A percentile compares a stretch with the other conserved stretches of the same genome.
Conservation (phyloP, 371 early-diverging fungal genomes). For the Mortierella polycephala region DNA sequence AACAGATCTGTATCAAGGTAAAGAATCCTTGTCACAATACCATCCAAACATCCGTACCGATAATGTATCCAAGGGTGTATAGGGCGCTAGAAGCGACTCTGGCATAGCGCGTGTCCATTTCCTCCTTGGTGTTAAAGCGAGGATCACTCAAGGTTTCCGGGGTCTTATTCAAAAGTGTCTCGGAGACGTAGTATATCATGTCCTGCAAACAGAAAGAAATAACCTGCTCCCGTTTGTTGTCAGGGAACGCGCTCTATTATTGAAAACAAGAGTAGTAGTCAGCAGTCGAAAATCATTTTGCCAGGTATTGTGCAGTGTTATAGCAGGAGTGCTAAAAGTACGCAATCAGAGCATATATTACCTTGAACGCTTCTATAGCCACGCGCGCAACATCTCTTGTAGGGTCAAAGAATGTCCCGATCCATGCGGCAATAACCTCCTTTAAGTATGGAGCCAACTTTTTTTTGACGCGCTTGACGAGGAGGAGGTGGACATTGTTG, state of each 20-base stretch:
- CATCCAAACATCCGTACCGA: slow-evolving; percentile 48
- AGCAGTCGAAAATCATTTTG: background rate
- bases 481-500: slow-evolving; percentile 62
- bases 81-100: slow-evolving; percentile 67
- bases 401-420: slow-evolving; percentile 70
- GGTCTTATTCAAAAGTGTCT: slow-evolving; percentile 66
- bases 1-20: no score
- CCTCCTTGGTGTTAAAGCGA: slow-evolving; percentile 71
- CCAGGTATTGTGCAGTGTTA: background rate
- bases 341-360: slow-evolving; percentile 21
- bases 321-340: background rate
- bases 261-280: background rate
- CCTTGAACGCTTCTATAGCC: slow-evolving; percentile 67
- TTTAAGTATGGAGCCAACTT: slow-evolving; percentile 71
- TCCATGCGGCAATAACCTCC: slow-evolving; percentile 70
- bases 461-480: slow-evolving; percentile 66
- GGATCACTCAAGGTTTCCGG: slow-evolving; percentile 75
- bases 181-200: slow-evolving; percentile 65
- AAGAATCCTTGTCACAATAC: background rate
- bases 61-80: slow-evolving; percentile 62
- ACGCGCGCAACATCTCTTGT: slow-evolving; percentile 66
- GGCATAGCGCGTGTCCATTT: slow-evolving; percentile 70
- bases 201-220: slow-evolving; percentile 70
- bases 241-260: slow-evolving; percentile 63
- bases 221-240: slow-evolving; percentile 64